Percentiles rank a stretch among this genome's conserved stretches.
phyloP scores from a whole-genome alignment of 257 asterid genomes.

The Parsonsia alboflavescens region DNA sequence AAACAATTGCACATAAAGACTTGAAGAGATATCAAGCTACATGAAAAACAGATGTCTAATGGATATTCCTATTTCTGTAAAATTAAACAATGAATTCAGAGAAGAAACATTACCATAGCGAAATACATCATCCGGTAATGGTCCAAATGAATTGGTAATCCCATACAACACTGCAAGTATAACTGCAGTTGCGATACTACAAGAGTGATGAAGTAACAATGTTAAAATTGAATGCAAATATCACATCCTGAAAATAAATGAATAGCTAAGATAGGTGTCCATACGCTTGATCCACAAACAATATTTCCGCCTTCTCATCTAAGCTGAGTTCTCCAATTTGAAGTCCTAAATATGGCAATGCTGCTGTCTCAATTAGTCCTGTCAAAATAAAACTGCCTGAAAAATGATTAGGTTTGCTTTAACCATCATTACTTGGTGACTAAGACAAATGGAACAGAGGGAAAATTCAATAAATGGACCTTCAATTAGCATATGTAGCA shows the following conservation, averaged over 20 bases:
- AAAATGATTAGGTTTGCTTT: constrained; percentile 43
- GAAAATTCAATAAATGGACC: neutral
- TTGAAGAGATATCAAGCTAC: neutral
- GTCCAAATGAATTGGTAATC: constrained; percentile 79
- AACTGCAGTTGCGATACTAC: constrained; percentile 75
- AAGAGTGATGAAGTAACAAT: constrained; percentile 17
- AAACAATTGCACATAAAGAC: neutral
- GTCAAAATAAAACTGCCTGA: constrained; percentile 99
- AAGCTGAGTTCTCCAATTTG: constrained; percentile 59
- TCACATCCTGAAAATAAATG: constrained; percentile 4
- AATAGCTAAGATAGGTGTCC: constrained; percentile 12
- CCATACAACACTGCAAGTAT: constrained; percentile 79
- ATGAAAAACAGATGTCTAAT: neutral
- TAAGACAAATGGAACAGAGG: neutral
- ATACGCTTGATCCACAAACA: constrained; percentile 81
- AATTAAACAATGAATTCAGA: constrained; percentile 2
- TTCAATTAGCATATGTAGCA: neutral
- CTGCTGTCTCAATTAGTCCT: constrained; percentile 84
- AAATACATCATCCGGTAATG: constrained; percentile 85
- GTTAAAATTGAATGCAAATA: constrained; percentile 17
- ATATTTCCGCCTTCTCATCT: constrained; percentile 90
- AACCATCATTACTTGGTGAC: constrained; percentile 6
- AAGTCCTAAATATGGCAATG: constrained; percentile 62
- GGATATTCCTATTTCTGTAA: neutral
- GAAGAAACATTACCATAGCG: constrained; percentile 59